Base-by-base conservation (phyloP, 768 basidiomycete genomes). In the Rickenella mellea region DNA sequence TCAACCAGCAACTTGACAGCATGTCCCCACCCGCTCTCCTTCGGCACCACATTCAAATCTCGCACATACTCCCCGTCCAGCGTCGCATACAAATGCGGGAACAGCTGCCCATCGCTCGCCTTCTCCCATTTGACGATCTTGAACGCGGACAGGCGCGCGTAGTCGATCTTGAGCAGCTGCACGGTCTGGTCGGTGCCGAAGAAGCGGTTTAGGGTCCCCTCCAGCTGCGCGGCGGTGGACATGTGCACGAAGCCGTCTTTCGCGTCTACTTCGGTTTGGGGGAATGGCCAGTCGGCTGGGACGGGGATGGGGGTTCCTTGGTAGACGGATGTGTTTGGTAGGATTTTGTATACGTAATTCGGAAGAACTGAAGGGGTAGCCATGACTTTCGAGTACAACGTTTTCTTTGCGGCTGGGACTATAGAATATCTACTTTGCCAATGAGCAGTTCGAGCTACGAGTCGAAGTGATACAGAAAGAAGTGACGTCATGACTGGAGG, bases 161-260 rank as follows among this genome's bases (percentile, higher is more conserved):
- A 36, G 15, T 36, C 33, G 33, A 36, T 36, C 24, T 40, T 44
- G 37, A 50, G 20, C 25, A 36, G 37, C n/a, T 33, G 45, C 10
- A 46, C 43, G 19, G 43, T 40, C 17, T 47, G 40, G 32, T 52
- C 43, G 43, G 48, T 26, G 10, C 42, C 46, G 57, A 70, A 73
- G 59, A 65, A 73, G 41, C 57, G 50, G 7, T 60, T 47, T 15
- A 67, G 55, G 11, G 69, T 70, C 15, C 50, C 45, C 4, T 63
- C 65, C 20, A 61, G 50, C 47, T 69, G 67, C 29, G 46, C 41
- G 6, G 62, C 61, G 25, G 59, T 59, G 11, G 71, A 71, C 31
- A 70, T 59, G 51, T 73, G 71, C 48, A 73, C 61, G 57, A 71
- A 70, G n/a, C 69, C 67, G 39, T 67, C 65, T 26, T 62, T 48